Conservation (phyloP, 306 rosid genomes). For the Malus domestica region ASM211411v1 NC_041802.1:31319001-31319500, state of each 20-base stretch:
- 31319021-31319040: too few species aligned
- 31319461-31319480: background rate
- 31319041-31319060: too few species aligned
- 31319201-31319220: background rate
- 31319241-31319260: too few species aligned
- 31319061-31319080: too few species aligned
- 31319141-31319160: background rate
- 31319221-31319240: too few species aligned
- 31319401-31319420: background rate
- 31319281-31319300: too few species aligned
- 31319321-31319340: background rate
- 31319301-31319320: too few species aligned
- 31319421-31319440: background rate
- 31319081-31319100: too few species aligned
- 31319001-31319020: too few species aligned
- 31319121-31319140: background rate
- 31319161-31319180: conserved; percentile 9
- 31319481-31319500: too few species aligned
- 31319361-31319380: conserved; percentile 32
- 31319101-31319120: too few species aligned
- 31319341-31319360: conserved; percentile 31
- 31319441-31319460: background rate
- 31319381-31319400: conserved; percentile 34
- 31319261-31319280: too few species aligned
- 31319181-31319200: background rate